Evolutionary conservation across 352 stramenopile species (phyloP).

Genomic region (Globisporangium spiculum): DNA sequence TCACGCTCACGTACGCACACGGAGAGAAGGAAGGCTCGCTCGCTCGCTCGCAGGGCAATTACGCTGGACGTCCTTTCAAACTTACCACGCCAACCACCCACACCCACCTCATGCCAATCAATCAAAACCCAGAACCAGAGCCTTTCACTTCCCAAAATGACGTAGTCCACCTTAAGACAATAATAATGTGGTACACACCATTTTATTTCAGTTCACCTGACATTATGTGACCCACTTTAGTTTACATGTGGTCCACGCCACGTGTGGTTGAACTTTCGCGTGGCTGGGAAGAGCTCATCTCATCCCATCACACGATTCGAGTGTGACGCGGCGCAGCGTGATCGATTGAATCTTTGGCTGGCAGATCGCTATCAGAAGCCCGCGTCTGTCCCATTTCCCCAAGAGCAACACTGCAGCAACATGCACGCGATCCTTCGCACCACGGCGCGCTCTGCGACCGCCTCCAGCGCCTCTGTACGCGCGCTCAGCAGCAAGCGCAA

Average conservation of each 20-base stretch:
- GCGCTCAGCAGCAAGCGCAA: slow-evolving; percentile 49
- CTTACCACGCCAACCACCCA: slow-evolving; percentile 10
- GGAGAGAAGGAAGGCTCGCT: background rate
- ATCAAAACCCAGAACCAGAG: background rate
- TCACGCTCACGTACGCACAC: background rate
- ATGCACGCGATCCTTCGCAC: slow-evolving; percentile 9
- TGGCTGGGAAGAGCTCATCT: slow-evolving; percentile 7
- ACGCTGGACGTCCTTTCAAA: slow-evolving; percentile 2
- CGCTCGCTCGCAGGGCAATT: background rate
- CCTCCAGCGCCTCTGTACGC: background rate
- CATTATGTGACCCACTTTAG: background rate
- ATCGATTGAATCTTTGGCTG: slow-evolving; percentile 1
- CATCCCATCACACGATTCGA: slow-evolving; percentile 1
- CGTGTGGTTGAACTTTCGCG: slow-evolving; percentile 12
- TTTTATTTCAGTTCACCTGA: background rate
- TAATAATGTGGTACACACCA: background rate
- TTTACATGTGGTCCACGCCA: slow-evolving; percentile 1
- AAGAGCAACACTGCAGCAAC: background rate
- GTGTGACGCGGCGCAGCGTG: background rate
- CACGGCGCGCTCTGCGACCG: background rate
- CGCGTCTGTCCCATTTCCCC: background rate
- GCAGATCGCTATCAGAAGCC: background rate
- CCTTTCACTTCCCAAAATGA: background rate
- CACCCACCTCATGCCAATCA: slow-evolving; percentile 5
- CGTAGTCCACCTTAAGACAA: background rate